These are phyloP conservation scores for Echium plantagineum DNA, from an alignment of 257 asterid genomes.

Conservation along the genomic window DNA sequence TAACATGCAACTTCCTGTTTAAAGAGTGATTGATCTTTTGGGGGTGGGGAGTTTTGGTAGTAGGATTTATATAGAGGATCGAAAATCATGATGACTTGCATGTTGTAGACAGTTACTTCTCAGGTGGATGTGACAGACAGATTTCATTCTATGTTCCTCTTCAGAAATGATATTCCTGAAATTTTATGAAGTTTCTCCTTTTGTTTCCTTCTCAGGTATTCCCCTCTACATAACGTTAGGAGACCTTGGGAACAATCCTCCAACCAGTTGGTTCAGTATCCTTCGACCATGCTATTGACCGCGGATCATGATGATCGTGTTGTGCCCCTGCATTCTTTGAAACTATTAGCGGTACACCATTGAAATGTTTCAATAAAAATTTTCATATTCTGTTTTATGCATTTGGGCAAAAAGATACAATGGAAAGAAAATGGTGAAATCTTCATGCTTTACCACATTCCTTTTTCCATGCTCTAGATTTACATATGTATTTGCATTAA, in stretches of 20 bases:
- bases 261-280: conserved; percentile 45
- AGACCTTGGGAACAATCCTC: conserved; percentile 77
- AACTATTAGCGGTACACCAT: conserved; percentile 61
- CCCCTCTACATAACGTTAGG: conserved; percentile 82
- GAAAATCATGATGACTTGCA: too few species aligned
- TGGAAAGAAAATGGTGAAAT: too few species aligned
- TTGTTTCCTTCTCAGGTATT: conserved; percentile 40
- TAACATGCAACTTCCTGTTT: neutral
- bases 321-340: conserved; percentile 89
- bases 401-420: neutral
- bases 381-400: neutral
- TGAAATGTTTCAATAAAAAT: neutral
- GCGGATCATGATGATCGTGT: conserved; percentile 99
- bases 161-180: neutral
- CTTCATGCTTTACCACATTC: too few species aligned
- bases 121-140: too few species aligned
- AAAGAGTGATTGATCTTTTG: neutral
- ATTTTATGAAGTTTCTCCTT: neutral
- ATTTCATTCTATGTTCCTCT: neutral
- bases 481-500: neutral
- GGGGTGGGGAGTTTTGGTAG: too few species aligned
- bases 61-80: too few species aligned
- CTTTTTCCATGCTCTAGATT: neutral
- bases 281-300: conserved; percentile 81
- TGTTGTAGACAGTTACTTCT: too few species aligned